Base-by-base conservation (phyloP, 768 basidiomycete species). In the Russula olivacea region DNA sequence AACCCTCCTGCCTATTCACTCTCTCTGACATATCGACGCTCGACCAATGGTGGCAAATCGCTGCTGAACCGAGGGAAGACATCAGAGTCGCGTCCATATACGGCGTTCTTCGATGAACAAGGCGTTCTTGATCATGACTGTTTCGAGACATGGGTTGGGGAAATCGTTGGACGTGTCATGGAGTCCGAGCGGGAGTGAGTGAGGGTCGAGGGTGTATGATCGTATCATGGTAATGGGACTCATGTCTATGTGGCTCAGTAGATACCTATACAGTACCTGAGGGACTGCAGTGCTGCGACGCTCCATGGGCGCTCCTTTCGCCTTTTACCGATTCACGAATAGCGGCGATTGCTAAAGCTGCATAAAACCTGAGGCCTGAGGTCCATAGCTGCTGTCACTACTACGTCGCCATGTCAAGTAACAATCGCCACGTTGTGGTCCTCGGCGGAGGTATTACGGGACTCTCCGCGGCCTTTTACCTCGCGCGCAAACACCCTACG, bases 381-480 rank as follows among this genome's bases (percentile, higher is more conserved):
- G 25, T 45, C 21, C 54, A 56, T 32, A 30, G 19, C 30, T 56
- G 19, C 41, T 21, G 19, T 55, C 54, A n/a, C n/a, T 21, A 48
- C n/a, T 10, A 2, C 25, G 19, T 48, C 14, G 17, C n/a, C 10
- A 63, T 59, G 61, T 58, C 51, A 12, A 21, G 17, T 15, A 14
- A 30, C 11, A 28, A 19, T 15, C 43, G 34, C n/a, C 69, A 79
- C 67, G 82, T 93, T 58, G 83, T 84, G 17, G 73, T 94, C 62
- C 75, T 94, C 21, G 93, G 93, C 0, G 91, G 88, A 2, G 93
- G 93, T 9, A 76, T 95, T 36, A 81, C 88, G 0, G 93, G 93
- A 17, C 81, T 95, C 12, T 86, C 90, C 0, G 81, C 90, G 17
- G 89, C 93, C 4, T 92, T 87, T 72, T 83, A 91, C 72, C 82